phyloP scores from a whole-genome alignment of 805 yeast genomes.

The Candida jianshihensis region DNA sequence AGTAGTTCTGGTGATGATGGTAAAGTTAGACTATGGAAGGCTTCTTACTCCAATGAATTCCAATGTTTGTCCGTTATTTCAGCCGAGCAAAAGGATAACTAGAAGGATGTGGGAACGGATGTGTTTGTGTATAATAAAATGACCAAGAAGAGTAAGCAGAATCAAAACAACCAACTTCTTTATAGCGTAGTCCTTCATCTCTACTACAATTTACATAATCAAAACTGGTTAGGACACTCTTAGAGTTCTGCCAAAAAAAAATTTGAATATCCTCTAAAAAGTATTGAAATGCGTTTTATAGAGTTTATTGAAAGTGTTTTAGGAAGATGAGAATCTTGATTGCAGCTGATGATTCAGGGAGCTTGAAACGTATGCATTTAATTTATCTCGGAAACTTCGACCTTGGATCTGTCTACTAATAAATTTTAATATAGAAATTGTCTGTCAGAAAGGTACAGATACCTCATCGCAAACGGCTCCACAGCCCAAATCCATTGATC shows the following conservation, averaged over 20 bases:
- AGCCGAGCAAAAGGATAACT: conserved; percentile 35
- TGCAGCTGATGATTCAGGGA: conserved; percentile 62
- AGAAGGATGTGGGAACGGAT: too few relatives aligned
- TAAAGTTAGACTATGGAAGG: conserved; percentile 83
- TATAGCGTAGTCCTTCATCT: too few relatives aligned
- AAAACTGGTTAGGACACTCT: too few relatives aligned
- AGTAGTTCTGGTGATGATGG: conserved; percentile 97
- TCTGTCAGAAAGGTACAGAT: conserved; percentile 65
- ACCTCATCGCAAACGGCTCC: conserved; percentile 63
- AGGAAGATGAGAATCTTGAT: conserved; percentile 50
- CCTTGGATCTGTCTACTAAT: too few relatives aligned
- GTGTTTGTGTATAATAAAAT: not conserved
- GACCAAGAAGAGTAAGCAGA: too few relatives aligned
- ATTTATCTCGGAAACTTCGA: too few relatives aligned
- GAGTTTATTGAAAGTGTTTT: not conserved
- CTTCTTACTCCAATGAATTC: conserved; percentile 78
- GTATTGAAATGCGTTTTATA: not conserved
- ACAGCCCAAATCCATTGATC: conserved; percentile 52
- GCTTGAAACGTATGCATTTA: conserved; percentile 39
- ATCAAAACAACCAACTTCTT: too few relatives aligned
- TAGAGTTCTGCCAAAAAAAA: too few relatives aligned
- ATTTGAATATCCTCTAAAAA: too few relatives aligned
- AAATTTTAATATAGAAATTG: conserved; percentile 48
- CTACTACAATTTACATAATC: too few relatives aligned
- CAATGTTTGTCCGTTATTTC: conserved; percentile 84